Base-by-base conservation (phyloP, 768 basidiomycete genomes). In the Lactifluus echinatus region DNA sequence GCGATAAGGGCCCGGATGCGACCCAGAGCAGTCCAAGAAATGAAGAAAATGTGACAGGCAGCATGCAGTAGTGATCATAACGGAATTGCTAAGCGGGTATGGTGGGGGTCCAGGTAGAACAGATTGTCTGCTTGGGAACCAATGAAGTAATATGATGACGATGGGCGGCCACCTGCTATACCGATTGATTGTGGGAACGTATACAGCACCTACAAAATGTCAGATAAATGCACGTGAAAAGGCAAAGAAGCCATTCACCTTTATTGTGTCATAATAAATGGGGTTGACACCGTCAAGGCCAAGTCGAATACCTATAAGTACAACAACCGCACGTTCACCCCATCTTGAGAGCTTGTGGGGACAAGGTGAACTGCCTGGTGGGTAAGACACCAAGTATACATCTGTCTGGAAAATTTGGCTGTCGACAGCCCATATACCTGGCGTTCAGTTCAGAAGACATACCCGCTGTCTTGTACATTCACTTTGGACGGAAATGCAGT, bases 61-160 rank as follows among this genome's bases (percentile, higher is more conserved):
- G n/a, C n/a, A n/a, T n/a, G n/a, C n/a, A n/a, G n/a, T n/a, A n/a
- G n/a, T n/a, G n/a, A n/a, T n/a, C n/a, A n/a, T n/a, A n/a, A n/a
- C n/a, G n/a, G n/a, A n/a, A n/a, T n/a, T n/a, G n/a, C n/a, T n/a
- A n/a, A n/a, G n/a, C n/a, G n/a, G n/a, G n/a, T n/a, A 64, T 93
- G 82, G 66, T 89, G 85, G 2, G 87, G 86, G 70, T 89, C 84
- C 34, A 89, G 80, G 66, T 91, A 88, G 66, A 92, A 85, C 7
- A 98, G 77, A 48, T 83, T 87, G 61, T 93, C 88, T 2, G 84
- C 87, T 68, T 99, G 95, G 0, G 85, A 79, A 15, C 92, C 95
- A 47, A 99, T 89, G 67, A 99, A 99, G 70, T 98, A 99, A 70
- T 96, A 98, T 0, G 93, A 96, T 0, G 91, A 93, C n/a, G 89